Percentiles rank a stretch among this genome's conserved stretches.
Evolutionary conservation across 1,284 basidiomycete genomes (phyloP).

Genomic region (Microbotryum violaceum): DNA sequence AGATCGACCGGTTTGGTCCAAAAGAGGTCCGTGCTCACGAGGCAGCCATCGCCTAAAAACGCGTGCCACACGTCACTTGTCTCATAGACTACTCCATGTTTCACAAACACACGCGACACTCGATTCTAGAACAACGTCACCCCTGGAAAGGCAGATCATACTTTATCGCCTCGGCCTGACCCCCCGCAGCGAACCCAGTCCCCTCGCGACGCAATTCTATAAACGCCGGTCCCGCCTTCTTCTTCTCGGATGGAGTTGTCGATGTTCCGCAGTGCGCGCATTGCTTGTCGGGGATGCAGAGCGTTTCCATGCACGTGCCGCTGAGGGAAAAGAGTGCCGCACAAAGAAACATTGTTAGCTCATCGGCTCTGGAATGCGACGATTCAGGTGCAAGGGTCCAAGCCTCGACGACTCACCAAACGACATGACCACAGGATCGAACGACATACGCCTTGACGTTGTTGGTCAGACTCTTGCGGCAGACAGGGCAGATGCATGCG

Average conservation of each 20-base stretch:
- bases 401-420: constrained; percentile 22
- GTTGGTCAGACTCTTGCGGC: constrained; percentile 76
- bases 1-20: too few species aligned
- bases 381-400: not conserved
- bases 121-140: not conserved
- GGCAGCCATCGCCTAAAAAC: too few species aligned
- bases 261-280: constrained; percentile 32
- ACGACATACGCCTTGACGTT: constrained; percentile 53
- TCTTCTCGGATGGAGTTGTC: constrained; percentile 10
- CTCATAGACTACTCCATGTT: too few species aligned
- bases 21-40: too few species aligned
- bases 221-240: constrained; percentile 10
- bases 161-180: constrained; percentile 28
- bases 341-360: not conserved
- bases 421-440: constrained; percentile 33
- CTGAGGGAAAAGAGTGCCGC: not conserved
- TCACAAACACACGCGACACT: too few species aligned
- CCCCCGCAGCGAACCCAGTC: constrained; percentile 33
- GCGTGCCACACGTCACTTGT: too few species aligned
- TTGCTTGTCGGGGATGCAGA: constrained; percentile 24
- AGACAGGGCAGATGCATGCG: constrained; percentile 74
- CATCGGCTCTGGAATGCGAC: not conserved
- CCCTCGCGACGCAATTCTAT: constrained; percentile 33
- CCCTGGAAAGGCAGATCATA: constrained; percentile 35
- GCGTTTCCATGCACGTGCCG: constrained; percentile 33